These are phyloP conservation scores for Coelastrella sp. DNA, from an alignment of 139 green algal genomes.

Conservation along the genomic window DNA sequence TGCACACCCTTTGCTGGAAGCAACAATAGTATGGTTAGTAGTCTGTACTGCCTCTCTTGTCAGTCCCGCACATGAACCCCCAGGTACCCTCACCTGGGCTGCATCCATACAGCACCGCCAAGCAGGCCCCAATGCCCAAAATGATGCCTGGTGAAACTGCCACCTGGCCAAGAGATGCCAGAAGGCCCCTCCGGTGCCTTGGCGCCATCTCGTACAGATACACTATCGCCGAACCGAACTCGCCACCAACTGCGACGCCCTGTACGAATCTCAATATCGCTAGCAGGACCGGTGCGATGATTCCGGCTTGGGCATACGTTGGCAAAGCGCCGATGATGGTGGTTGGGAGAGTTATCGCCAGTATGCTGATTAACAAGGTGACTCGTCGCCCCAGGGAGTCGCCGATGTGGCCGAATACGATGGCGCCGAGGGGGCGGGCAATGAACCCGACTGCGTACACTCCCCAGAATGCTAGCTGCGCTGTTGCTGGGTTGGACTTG, in stretches of 20 bases:
- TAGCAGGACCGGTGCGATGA: conserved; percentile 27
- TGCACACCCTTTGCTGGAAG: neutral
- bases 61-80: neutral
- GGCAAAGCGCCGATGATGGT: conserved; percentile 11
- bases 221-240: conserved; percentile 43
- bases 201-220: conserved; percentile 51
- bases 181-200: conserved; percentile 7
- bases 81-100: neutral
- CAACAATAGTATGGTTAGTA: neutral
- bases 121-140: neutral
- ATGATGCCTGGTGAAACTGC: conserved; percentile 21
- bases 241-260: conserved; percentile 31
- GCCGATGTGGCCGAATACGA: conserved; percentile 4
- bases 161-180: conserved; percentile 38
- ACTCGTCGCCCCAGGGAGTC: conserved; percentile 17
- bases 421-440: neutral
- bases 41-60: neutral
- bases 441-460: conserved; percentile 9
- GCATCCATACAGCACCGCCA: conserved; percentile 33
- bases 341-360: conserved; percentile 5
- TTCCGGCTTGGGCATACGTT: conserved; percentile 24
- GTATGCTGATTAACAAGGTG: conserved; percentile 14
- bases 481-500: neutral
- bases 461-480: conserved; percentile 27
- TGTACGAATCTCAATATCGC: conserved; percentile 35